phyloP scores from a whole-genome alignment of 805 yeast genomes.

The Suhomyces canberraensis region DNA sequence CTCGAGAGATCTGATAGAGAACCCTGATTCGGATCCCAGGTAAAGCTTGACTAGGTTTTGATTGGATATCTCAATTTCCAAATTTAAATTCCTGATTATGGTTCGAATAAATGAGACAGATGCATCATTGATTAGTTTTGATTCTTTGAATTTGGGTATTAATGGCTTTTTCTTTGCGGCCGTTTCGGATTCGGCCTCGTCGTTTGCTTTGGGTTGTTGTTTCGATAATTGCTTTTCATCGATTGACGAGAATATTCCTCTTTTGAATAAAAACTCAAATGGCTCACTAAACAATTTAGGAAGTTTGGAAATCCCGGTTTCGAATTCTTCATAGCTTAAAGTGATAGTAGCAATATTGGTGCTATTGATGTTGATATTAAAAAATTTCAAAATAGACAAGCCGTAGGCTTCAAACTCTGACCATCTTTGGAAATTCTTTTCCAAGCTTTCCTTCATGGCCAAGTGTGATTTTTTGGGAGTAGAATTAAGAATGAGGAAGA shows the following conservation, averaged over 20 bases:
- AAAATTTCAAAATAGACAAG: conserved; percentile 44
- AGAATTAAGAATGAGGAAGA: conserved; percentile 45
- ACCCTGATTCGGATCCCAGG: conserved; percentile 74
- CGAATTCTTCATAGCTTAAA: conserved; percentile 17
- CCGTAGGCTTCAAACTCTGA: conserved; percentile 43
- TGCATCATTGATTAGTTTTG: conserved; percentile 42
- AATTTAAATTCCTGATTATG: conserved; percentile 18
- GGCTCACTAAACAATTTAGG: conserved; percentile 16
- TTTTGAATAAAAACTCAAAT: conserved; percentile 19
- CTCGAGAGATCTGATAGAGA: conserved; percentile 84
- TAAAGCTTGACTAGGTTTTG: conserved; percentile 59
- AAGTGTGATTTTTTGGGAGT: conserved; percentile 11
- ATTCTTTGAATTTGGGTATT: conserved; percentile 15
- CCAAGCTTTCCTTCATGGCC: neutral
- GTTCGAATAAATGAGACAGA: conserved; percentile 38
- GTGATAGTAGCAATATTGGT: conserved; percentile 13
- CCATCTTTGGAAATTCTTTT: conserved; percentile 28
- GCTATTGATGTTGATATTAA: conserved; percentile 37
- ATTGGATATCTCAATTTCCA: conserved; percentile 37
- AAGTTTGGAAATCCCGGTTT: conserved; percentile 13
- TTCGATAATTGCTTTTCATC: neutral
- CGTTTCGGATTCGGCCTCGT: neutral
- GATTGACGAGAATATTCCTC: conserved; percentile 30
- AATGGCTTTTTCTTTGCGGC: conserved; percentile 1
- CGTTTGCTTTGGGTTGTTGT: neutral